Base-by-base conservation (phyloP, 2,329 filamentous ascomycete species). In the Elsinoe perseae region DNA sequence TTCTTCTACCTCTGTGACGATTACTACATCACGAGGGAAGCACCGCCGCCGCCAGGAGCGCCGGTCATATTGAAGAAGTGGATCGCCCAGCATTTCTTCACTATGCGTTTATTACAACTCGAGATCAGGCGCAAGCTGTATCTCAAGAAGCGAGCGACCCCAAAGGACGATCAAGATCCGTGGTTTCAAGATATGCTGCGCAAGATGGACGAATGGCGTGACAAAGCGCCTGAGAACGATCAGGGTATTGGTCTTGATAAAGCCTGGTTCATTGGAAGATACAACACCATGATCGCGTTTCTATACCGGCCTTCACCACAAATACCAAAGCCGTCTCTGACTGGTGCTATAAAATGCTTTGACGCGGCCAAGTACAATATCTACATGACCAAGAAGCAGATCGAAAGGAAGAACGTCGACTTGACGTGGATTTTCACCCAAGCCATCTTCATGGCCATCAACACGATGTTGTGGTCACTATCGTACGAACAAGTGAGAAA, bases 381-480 rank as follows among this genome's bases (percentile, higher is more conserved):
- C 64, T 80, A 85, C 61, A 82, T 92, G 67, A 86, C 90, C 43
- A 83, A 82, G 66, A 84, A 86, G 64, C 90, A 95, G 69, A 86
- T 95, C 66, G 81, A 85, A 61, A 83, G 80, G 14, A 80, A 81
- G 12, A 84, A 83, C 20, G 82, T 93, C 9, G 92, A 96, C 66
- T 78, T 96, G 59, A 96, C 91, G 0, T 97, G 92, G 92, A 85
- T 95, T 42, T 95, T 95, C 66, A 82, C 95, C 1, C 80, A 95
- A 58, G 84, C 86, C 18, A 80, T 97, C 38, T 96, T 95, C 73
- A 93, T 95, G 83, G 84, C 88, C 3, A 80, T 97, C 57, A 96
- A 95, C 67, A 91, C 89, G 4, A 80, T 96, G 50, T 79, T 98
- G 0, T 98, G 93, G 93, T 83, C 87, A 1, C 80, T 95, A 6